Evolutionary conservation across 371 early-diverging fungal species (phyloP), one percentile per base, ranked within the genome.

Genomic region (Zychaea mexicana): DNA sequence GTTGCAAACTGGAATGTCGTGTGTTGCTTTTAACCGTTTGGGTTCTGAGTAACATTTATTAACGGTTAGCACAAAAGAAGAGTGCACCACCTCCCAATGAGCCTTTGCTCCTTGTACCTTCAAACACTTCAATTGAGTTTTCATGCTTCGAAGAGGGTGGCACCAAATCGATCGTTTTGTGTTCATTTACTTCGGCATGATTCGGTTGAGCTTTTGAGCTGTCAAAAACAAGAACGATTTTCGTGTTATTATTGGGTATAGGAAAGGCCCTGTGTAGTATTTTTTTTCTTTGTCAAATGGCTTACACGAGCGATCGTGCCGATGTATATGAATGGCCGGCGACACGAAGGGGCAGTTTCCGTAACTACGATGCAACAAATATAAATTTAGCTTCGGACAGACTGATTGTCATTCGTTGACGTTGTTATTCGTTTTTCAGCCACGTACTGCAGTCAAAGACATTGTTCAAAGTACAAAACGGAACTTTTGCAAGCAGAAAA

Each of bases 1-100:
- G 64, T 90, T 91, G 69, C 89, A 90, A 32, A 87, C 88, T 8
- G 90, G 88, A 69, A 87, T 79, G 65, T 83, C 73, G 70, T 88
- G 85, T 2, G 89, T 88, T n/a, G 87, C 72, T 46, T 80, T 31
- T 57, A 77, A 54, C 57, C 83, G 73, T 49, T 77, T 59, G 28
- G 83, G 78, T 9, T 62, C 83, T 82, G 57, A 22, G 24, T 49
- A 19, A 8, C 24, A 10, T 17, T 49, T 49, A 24, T 49, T 21
- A 4, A 36, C 38, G 15, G 38, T 36, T 36, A 36, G 9, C 7
- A 36, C 38, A 24, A 49, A 49, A 49, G n/a, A 17, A 42, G 12
- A 33, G 12, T 8, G 33, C 33, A 33, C 5, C 33, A n/a, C n/a
- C n/a, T n/a, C n/a, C n/a, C n/a, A 12, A 12, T 33, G 33, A 12